These are phyloP conservation scores for Exobasidium rhododendri DNA, from an alignment of 1,284 basidiomycete species.

Conservation along the genomic window DNA sequence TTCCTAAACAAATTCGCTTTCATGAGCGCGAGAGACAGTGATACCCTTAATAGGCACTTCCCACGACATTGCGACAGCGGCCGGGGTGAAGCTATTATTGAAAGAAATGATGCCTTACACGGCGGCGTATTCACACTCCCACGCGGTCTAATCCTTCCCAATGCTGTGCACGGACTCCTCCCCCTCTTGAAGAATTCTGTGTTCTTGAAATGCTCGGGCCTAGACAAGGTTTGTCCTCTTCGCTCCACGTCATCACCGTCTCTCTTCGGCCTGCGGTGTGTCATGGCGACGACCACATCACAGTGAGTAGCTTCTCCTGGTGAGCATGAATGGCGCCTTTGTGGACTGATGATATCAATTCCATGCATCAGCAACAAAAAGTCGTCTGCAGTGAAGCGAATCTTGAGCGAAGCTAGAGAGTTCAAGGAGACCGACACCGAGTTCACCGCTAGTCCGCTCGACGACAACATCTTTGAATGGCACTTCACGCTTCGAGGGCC, in stretches of 20 bases:
- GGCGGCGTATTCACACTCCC: too few relatives aligned
- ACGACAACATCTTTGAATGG: constrained; percentile 71
- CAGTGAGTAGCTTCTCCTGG: constrained; percentile 10
- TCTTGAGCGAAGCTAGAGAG: constrained; percentile 91
- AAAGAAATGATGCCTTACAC: too few relatives aligned
- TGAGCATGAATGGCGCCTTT: neutral
- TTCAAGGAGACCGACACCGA: constrained; percentile 76
- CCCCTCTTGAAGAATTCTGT: too few relatives aligned
- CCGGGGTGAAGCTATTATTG: too few relatives aligned
- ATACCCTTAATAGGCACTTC: too few relatives aligned
- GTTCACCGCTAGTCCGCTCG: constrained; percentile 79
- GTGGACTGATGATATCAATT: neutral
- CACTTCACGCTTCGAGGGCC: constrained; percentile 92
- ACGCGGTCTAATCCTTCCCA: too few relatives aligned
- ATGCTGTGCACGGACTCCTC: neutral
- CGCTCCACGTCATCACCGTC: neutral
- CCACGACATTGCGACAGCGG: too few relatives aligned
- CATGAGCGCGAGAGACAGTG: too few relatives aligned
- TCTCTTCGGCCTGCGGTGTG: neutral
- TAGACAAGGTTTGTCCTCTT: too few relatives aligned
- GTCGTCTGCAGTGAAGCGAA: constrained; percentile 84
- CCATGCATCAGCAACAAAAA: constrained; percentile 33
- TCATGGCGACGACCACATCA: constrained; percentile 13
- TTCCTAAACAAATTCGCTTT: too few relatives aligned
- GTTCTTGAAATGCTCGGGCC: too few relatives aligned